phyloP scores from a whole-genome alignment of 768 basidiomycete species.

The Sarcodon aspratus region DNA sequence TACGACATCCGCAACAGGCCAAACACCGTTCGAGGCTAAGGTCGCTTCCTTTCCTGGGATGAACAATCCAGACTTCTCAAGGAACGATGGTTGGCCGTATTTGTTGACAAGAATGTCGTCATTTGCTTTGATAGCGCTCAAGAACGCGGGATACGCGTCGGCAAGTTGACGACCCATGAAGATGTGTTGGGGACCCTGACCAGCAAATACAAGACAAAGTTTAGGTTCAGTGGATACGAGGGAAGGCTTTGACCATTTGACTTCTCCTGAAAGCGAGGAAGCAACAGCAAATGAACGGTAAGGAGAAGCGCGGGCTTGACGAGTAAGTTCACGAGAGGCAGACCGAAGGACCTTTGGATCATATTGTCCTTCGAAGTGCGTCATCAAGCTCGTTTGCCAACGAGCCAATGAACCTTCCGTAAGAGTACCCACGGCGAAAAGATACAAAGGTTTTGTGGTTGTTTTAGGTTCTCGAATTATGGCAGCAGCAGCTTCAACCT shows the following conservation, averaged over 20 bases:
- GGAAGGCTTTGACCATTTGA: slow-evolving; percentile 19
- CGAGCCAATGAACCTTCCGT: slow-evolving; percentile 15
- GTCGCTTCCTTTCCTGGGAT: slow-evolving; percentile 14
- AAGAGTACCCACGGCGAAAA: slow-evolving; percentile 17
- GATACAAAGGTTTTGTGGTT: slow-evolving; percentile 10
- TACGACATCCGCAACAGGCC: slow-evolving; percentile 22
- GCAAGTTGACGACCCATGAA: slow-evolving; percentile 25
- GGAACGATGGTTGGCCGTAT: slow-evolving; percentile 18
- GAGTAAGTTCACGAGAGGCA: slow-evolving; percentile 15
- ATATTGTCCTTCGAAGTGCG: slow-evolving; percentile 8
- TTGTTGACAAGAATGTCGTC: slow-evolving; percentile 20
- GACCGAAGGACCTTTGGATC: slow-evolving; percentile 16
- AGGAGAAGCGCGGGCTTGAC: slow-evolving; percentile 19
- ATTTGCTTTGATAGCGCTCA: slow-evolving; percentile 17
- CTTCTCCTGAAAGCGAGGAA: slow-evolving; percentile 9
- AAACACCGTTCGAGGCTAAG: slow-evolving; percentile 14
- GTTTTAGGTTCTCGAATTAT: neutral
- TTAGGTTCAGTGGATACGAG: slow-evolving; percentile 17
- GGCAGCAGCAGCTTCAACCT: neutral
- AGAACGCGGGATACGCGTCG: slow-evolving; percentile 19
- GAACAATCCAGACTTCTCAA: slow-evolving; percentile 23
- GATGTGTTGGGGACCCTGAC: slow-evolving; percentile 24
- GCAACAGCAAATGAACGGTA: slow-evolving; percentile 16
- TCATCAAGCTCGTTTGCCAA: slow-evolving; percentile 13
- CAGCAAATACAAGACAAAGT: slow-evolving; percentile 22